Percentiles rank a stretch among this genome's conserved stretches.
These are phyloP conservation scores for Bjerkandera adusta DNA, from an alignment of 1,284 basidiomycete species.

Conservation along the genomic window DNA sequence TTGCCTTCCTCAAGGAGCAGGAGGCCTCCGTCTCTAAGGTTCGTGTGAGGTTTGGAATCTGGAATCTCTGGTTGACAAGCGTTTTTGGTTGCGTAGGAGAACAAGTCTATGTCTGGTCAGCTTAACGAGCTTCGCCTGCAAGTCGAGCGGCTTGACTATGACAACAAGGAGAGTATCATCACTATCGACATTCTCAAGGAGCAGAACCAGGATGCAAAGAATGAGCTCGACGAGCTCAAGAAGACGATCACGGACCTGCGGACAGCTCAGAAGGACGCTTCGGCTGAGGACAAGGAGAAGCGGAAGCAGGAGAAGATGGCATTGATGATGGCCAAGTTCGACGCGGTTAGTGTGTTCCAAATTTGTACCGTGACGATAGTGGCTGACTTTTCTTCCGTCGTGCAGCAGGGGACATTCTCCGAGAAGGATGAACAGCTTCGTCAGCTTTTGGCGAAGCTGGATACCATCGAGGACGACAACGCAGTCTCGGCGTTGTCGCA, in stretches of 20 bases:
- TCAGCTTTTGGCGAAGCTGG: slow-evolving; percentile 79
- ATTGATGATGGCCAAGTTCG: slow-evolving; percentile 99
- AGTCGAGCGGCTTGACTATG: slow-evolving; percentile 91
- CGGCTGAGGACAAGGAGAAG: slow-evolving; percentile 95
- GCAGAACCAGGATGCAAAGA: slow-evolving; percentile 86
- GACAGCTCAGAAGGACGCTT: slow-evolving; percentile 80
- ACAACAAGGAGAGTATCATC: slow-evolving; percentile 93
- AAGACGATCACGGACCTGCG: slow-evolving; percentile 81
- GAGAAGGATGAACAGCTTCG: slow-evolving; percentile 94
- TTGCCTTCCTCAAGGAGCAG: slow-evolving; percentile 90
- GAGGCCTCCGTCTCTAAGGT: slow-evolving; percentile 78
- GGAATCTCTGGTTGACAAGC: slow-evolving; percentile 1
- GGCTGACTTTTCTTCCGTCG: slow-evolving; percentile 4
- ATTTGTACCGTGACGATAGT: slow-evolving; percentile 11
- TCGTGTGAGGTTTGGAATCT: slow-evolving; percentile 19
- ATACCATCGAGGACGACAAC: slow-evolving; percentile 65
- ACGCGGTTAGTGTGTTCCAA: slow-evolving; percentile 67
- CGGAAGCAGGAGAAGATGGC: slow-evolving; percentile 99
- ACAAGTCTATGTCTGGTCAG: slow-evolving; percentile 87
- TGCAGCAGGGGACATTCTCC: slow-evolving; percentile 81
- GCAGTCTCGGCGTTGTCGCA: slow-evolving; percentile 58
- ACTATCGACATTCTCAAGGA: slow-evolving; percentile 97
- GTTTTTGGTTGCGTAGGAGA: slow-evolving; percentile 59
- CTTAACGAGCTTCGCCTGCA: slow-evolving; percentile 91
- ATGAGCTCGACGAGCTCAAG: slow-evolving; percentile 89